Evolutionary conservation across 202 grass and related monocot species (phyloP), one percentile per base, ranked within the genome.

Genomic region (Dendrocalamus latiflorus): DNA sequence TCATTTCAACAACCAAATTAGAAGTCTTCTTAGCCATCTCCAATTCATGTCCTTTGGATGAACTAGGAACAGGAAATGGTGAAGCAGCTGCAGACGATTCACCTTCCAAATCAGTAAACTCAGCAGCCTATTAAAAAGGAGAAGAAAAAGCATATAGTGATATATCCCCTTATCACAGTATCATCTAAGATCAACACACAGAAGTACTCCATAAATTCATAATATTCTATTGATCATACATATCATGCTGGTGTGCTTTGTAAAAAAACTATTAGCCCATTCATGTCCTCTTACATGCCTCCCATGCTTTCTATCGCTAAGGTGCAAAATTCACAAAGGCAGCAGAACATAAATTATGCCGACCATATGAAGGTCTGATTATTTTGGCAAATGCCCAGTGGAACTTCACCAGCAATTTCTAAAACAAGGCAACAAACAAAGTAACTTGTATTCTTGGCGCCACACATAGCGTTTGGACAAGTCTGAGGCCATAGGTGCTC

Each of bases 21-120:
- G 55, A n/a, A 86, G 37, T 77, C 70, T 87, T 84, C 60, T 88
- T 90, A 53, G 85, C 24, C 74, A 83, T 79, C 44, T 88, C 89
- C 74, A 86, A 6, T 65, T 49, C 91, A 62, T 89, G 54, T 30
- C 17, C 54, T 65, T 88, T 83, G 28, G 72, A 66, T 39, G 65
- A 77, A 79, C 44, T 69, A 16, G 69, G 71, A 74, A 41, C 54
- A 84, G 89, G 92, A 70, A 91, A 82, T 63, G 89, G 83, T 66
- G 87, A 82, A 53, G 78, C 68, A 71, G 81, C 75, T 1, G 11
- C 64, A 36, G 86, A 72, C 77, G 82, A 45, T 54, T 88, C 89
- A 28, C 82, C 89, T 44, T 94, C 89, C 62, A 90, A 49, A 83
- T 90, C 92, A 70, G 84, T 88, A 49, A 87, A 66, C 41, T 91